Percentiles rank a stretch among this genome's conserved stretches.
Conservation (phyloP, 2,329 filamentous ascomycete species). For the Tolypocladium guangdongense region DNA sequence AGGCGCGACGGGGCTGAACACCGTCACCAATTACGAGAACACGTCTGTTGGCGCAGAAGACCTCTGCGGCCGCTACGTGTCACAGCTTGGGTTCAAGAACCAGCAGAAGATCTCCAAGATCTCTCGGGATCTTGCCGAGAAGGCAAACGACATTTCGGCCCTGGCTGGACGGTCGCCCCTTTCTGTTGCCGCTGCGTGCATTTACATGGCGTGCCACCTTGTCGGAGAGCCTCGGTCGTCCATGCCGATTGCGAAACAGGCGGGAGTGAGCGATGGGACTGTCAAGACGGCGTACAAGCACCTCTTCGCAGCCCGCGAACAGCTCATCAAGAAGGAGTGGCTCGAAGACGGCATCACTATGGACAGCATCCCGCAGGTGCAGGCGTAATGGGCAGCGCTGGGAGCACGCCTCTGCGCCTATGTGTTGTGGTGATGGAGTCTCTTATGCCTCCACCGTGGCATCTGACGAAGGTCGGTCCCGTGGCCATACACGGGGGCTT, state of each 20-base stretch:
- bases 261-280: slow-evolving; percentile 90
- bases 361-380: slow-evolving; percentile 51
- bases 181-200: slow-evolving; percentile 88
- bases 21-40: slow-evolving; percentile 58
- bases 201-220: slow-evolving; percentile 88
- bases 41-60: slow-evolving; percentile 74
- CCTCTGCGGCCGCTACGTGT: slow-evolving; percentile 84
- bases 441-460: background rate
- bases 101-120: slow-evolving; percentile 68
- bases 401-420: background rate
- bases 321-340: slow-evolving; percentile 67
- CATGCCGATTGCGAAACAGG: slow-evolving; percentile 77
- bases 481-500: too few species aligned
- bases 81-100: slow-evolving; percentile 62
- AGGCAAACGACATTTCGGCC: slow-evolving; percentile 66
- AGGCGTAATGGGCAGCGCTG: slow-evolving; percentile 12
- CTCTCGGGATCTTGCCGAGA: slow-evolving; percentile 65
- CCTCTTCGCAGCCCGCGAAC: slow-evolving; percentile 63
- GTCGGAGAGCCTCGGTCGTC: slow-evolving; percentile 68
- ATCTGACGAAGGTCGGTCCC: background rate
- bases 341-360: slow-evolving; percentile 61
- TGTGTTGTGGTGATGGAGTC: background rate
- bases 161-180: slow-evolving; percentile 88
- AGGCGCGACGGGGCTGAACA: slow-evolving; percentile 36
- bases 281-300: slow-evolving; percentile 93